Conservation (phyloP, 805 yeast genomes). For the Myxozyma vanderwaltii region DNA sequence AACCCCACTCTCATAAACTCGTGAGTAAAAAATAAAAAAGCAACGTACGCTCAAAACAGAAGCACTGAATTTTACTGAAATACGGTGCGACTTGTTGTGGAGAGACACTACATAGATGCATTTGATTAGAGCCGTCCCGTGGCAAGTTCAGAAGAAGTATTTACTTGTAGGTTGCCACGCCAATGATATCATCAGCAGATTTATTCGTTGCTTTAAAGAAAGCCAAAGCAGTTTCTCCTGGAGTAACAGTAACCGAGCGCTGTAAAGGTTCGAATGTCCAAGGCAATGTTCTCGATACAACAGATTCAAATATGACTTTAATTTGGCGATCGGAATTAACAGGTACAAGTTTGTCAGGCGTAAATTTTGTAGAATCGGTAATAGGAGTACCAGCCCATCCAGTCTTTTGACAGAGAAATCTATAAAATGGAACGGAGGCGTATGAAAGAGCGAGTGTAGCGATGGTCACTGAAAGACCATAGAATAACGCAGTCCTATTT, state of each 20-base stretch:
- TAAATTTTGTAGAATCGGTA: slow-evolving; percentile 76
- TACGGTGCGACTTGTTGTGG: slow-evolving; percentile 97
- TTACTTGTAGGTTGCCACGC: slow-evolving; percentile 86
- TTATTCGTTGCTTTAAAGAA: slow-evolving; percentile 89
- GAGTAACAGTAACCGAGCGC: slow-evolving; percentile 85
- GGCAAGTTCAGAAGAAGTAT: neutral
- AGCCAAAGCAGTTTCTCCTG: slow-evolving; percentile 97
- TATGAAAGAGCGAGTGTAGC: slow-evolving; percentile 76
- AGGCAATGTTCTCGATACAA: slow-evolving; percentile 84
- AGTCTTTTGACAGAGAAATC: slow-evolving; percentile 89
- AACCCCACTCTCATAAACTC: no score
- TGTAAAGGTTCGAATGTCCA: slow-evolving; percentile 97
- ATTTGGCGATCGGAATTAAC: slow-evolving; percentile 83
- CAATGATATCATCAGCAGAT: slow-evolving; percentile 86
- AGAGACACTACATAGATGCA: slow-evolving; percentile 60
- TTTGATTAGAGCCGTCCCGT: neutral
- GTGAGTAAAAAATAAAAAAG: no score
- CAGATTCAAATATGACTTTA: slow-evolving; percentile 85
- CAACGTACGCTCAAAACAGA: slow-evolving; percentile 75
- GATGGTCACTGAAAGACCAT: slow-evolving; percentile 67
- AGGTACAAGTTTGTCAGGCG: slow-evolving; percentile 84
- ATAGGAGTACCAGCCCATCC: slow-evolving; percentile 97
- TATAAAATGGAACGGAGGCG: slow-evolving; percentile 88
- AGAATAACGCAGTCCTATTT: slow-evolving; percentile 62
- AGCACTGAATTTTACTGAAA: slow-evolving; percentile 96